These are phyloP conservation scores for Chenopodium suecicum DNA, from an alignment of 148 eudicot species.

Conservation along the genomic window DNA sequence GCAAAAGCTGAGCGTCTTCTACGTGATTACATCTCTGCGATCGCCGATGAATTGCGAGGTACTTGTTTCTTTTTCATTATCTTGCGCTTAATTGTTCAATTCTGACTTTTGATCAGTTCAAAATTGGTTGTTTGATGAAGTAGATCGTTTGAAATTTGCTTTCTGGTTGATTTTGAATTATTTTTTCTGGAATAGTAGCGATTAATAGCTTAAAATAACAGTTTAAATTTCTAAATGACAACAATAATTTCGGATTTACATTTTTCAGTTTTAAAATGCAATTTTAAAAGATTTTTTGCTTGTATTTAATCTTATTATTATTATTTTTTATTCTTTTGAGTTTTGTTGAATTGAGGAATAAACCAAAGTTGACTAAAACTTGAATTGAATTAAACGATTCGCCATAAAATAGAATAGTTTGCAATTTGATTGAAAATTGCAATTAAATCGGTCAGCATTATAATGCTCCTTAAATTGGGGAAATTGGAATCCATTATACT, in stretches of 20 bases:
- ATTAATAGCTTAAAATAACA: no score
- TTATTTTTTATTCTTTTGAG: no score
- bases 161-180: no score
- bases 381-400: not conserved
- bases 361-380: not conserved
- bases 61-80: not conserved
- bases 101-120: not conserved
- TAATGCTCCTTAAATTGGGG: not conserved
- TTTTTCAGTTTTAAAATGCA: no score
- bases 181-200: no score
- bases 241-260: no score
- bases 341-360: not conserved
- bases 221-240: no score
- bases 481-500: not conserved
- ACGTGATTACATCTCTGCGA: conserved; percentile 44
- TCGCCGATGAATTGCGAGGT: conserved; percentile 59
- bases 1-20: conserved; percentile 35
- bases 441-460: not conserved
- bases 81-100: not conserved
- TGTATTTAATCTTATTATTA: no score
- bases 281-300: no score
- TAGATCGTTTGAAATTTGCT: not conserved
- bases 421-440: not conserved
- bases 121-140: not conserved
- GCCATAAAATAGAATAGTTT: not conserved